Evolutionary conservation across 208 protist species (phyloP).

Genomic region (Paratrypanosoma confusum): DNA sequence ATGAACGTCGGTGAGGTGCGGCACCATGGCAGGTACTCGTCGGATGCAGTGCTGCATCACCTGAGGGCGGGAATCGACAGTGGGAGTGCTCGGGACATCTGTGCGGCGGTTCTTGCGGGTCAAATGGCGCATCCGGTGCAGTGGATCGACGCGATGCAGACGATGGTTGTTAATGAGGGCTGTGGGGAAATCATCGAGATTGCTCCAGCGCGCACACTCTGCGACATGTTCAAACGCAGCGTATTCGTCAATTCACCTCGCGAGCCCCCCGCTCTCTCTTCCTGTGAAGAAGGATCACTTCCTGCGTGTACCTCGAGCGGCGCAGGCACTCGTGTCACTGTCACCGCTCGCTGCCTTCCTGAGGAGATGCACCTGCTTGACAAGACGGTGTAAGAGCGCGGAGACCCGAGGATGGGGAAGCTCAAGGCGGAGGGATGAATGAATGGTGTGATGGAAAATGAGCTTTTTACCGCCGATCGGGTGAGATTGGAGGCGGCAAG

Average conservation of each 20-base stretch:
- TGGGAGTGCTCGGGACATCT: slow-evolving; percentile 52
- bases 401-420: too few relatives aligned
- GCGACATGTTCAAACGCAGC: slow-evolving; percentile 65
- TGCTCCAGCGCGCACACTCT: slow-evolving; percentile 39
- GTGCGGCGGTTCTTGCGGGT: slow-evolving; percentile 53
- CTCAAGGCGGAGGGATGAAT: too few relatives aligned
- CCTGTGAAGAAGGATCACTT: background rate
- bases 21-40: slow-evolving; percentile 62
- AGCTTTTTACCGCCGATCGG: too few relatives aligned
- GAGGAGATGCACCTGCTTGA: too few relatives aligned
- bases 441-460: too few relatives aligned
- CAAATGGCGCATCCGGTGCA: slow-evolving; percentile 71
- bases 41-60: slow-evolving; percentile 20
- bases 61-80: slow-evolving; percentile 29
- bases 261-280: too few relatives aligned
- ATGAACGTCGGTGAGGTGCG: slow-evolving; percentile 71
- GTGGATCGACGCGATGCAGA: slow-evolving; percentile 75
- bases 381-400: too few relatives aligned
- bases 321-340: too few relatives aligned
- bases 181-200: slow-evolving; percentile 44
- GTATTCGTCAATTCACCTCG: slow-evolving; percentile 21
- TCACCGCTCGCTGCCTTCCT: too few relatives aligned
- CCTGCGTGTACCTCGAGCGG: too few relatives aligned
- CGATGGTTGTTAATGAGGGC: slow-evolving; percentile 27
- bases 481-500: too few relatives aligned